phyloP scores from a whole-genome alignment of 805 yeast genomes.

The Millerozyma miso region DNA sequence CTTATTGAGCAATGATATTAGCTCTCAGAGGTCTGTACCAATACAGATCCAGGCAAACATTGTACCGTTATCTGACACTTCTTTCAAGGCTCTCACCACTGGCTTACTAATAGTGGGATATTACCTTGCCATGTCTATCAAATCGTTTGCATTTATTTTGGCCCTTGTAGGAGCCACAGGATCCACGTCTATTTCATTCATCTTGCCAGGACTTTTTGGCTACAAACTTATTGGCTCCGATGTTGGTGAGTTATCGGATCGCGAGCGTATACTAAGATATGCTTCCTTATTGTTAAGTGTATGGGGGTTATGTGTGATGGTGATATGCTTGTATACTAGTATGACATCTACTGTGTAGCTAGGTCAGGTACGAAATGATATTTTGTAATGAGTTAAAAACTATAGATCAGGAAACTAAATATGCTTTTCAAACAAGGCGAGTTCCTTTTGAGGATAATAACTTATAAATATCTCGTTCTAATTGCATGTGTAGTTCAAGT shows the following conservation, averaged over 20 bases:
- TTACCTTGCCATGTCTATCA: constrained; percentile 58
- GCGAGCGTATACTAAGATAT: constrained; percentile 26
- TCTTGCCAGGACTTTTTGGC: constrained; percentile 85
- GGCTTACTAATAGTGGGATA: constrained; percentile 50
- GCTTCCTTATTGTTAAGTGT: constrained; percentile 52
- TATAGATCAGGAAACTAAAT: background rate
- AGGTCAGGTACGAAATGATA: background rate
- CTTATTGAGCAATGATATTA: constrained; percentile 3
- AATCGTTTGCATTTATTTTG: constrained; percentile 74
- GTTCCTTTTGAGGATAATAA: background rate
- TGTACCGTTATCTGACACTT: constrained; percentile 26
- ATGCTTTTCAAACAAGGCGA: background rate
- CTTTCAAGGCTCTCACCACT: constrained; percentile 26
- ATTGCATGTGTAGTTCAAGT: background rate
- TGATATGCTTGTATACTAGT: constrained; percentile 46
- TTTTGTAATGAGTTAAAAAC: background rate
- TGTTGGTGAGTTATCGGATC: constrained; percentile 16
- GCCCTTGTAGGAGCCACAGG: constrained; percentile 93
- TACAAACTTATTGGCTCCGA: constrained; percentile 63
- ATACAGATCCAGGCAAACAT: constrained; percentile 7
- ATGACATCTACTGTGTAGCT: background rate
- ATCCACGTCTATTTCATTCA: constrained; percentile 86
- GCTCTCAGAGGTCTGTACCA: background rate
- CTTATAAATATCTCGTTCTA: background rate
- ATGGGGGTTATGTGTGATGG: constrained; percentile 73